phyloP scores from a whole-genome alignment of 257 asterid species.

The Fraxinus quadrangulata region DNA sequence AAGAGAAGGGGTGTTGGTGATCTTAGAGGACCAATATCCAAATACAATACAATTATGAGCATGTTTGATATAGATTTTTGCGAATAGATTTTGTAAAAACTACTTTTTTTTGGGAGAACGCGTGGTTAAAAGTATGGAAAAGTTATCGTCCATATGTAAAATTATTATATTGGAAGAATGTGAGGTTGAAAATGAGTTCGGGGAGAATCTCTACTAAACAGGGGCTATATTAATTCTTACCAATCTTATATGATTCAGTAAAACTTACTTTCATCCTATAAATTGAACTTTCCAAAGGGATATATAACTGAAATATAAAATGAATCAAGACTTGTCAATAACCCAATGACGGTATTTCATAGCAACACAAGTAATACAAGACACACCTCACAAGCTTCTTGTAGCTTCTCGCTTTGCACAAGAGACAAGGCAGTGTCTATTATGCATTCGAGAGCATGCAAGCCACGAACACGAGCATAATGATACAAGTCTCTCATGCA shows the following conservation, averaged over 20 bases:
- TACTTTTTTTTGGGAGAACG: no score
- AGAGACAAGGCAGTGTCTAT: conserved; percentile 74
- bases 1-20: background rate
- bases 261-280: background rate
- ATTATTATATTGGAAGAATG: no score
- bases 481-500: conserved; percentile 88
- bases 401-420: conserved; percentile 73
- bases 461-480: conserved; percentile 78
- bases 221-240: background rate
- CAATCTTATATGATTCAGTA: background rate
- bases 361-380: conserved; percentile 20
- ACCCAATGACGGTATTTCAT: conserved; percentile 16
- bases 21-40: background rate
- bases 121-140: no score
- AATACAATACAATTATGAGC: background rate
- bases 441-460: conserved; percentile 70
- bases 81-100: no score
- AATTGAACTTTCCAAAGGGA: conserved; percentile 13
- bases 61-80: no score
- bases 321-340: conserved; percentile 10
- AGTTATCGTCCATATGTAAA: no score
- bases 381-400: conserved; percentile 82
- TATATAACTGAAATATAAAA: conserved; percentile 17
- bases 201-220: no score
- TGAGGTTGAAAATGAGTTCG: no score